phyloP scores from a whole-genome alignment of 768 basidiomycete genomes.

The Floccularia luteovirens region DNA sequence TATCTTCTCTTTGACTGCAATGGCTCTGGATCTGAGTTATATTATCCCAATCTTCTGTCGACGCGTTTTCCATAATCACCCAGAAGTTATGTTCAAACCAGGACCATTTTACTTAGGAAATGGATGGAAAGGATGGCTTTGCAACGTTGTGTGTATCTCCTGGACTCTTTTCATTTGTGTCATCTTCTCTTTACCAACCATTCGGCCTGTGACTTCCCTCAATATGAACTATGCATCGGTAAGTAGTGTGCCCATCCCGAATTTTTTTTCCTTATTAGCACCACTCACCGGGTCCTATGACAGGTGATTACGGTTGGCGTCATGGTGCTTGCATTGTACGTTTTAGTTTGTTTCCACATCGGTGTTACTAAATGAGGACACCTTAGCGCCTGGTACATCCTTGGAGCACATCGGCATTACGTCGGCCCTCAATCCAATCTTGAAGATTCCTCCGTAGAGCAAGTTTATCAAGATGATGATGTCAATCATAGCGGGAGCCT shows the following conservation, averaged over 20 bases:
- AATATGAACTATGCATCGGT: slow-evolving; percentile 85
- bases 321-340: slow-evolving; percentile 46
- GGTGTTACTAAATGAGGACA: too few species aligned
- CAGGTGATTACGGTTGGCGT: slow-evolving; percentile 48
- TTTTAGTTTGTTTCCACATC: too few species aligned
- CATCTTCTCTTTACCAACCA: slow-evolving; percentile 68
- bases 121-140: slow-evolving; percentile 52
- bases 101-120: slow-evolving; percentile 84
- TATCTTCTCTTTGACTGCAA: slow-evolving; percentile 76
- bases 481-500: slow-evolving; percentile 1
- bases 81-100: slow-evolving; percentile 78
- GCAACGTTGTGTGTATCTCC: slow-evolving; percentile 56
- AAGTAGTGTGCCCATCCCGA: slow-evolving; percentile 13
- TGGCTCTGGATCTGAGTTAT: slow-evolving; percentile 73
- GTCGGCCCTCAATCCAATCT: slow-evolving; percentile 52
- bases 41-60: slow-evolving; percentile 78
- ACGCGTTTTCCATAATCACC: slow-evolving; percentile 60
- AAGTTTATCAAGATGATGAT: slow-evolving; percentile 2
- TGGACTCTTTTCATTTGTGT: slow-evolving; percentile 67
- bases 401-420: slow-evolving; percentile 47
- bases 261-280: not conserved
- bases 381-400: slow-evolving; percentile 41
- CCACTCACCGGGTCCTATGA: not conserved
- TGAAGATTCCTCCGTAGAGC: slow-evolving; percentile 16
- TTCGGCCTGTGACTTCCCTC: slow-evolving; percentile 55